These are phyloP conservation scores for Solanum tacnaense DNA, from an alignment of 257 asterid genomes.

Conservation along the genomic window DNA sequence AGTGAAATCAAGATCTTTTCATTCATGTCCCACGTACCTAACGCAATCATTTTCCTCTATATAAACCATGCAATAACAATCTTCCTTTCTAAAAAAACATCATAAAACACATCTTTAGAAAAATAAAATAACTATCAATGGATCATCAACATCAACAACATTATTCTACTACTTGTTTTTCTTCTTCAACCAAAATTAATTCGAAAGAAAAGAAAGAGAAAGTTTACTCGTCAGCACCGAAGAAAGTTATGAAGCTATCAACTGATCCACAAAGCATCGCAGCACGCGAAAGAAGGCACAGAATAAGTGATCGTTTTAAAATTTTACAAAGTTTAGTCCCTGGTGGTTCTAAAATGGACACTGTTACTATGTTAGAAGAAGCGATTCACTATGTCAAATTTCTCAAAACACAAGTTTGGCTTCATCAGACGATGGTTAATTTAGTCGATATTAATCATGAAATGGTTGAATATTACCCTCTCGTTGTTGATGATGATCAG, in stretches of 20 bases:
- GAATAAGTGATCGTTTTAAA: conserved; percentile 78
- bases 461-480: neutral
- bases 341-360: conserved; percentile 71
- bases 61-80: conserved; percentile 3
- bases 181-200: conserved; percentile 4
- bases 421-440: conserved; percentile 45
- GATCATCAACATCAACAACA: neutral
- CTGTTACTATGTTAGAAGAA: conserved; percentile 73
- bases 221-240: neutral
- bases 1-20: neutral
- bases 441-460: neutral
- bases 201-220: conserved; percentile 5
- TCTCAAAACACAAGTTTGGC: conserved; percentile 67
- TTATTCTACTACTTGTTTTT: conserved; percentile 9
- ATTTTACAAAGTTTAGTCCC: conserved; percentile 66
- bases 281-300: conserved; percentile 73
- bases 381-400: conserved; percentile 75
- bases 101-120: neutral
- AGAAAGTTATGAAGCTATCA: conserved; percentile 36
- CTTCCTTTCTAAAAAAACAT: neutral
- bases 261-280: conserved; percentile 85
- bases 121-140: neutral
- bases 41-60: conserved; percentile 1
- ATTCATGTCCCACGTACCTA: conserved; percentile 8
- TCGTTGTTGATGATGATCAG: neutral